A percentile compares a stretch with the other conserved stretches of the same genome.
Evolutionary conservation across 495 filamentous ascomycete species (phyloP).

Genomic region (Podospora appendiculata): DNA sequence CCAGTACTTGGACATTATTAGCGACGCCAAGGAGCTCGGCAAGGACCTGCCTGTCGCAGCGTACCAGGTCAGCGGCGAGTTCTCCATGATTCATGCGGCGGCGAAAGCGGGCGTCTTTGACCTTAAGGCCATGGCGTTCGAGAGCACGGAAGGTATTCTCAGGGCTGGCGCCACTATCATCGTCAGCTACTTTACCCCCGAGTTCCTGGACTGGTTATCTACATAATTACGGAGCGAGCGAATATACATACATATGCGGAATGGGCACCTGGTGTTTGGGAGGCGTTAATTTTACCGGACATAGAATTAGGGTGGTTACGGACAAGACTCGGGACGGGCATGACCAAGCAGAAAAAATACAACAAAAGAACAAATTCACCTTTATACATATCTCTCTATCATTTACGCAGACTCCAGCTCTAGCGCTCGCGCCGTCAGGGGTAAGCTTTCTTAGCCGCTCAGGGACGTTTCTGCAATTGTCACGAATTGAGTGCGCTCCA

Average conservation of each 20-base stretch:
- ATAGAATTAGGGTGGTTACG: not conserved
- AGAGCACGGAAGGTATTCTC: conserved; percentile 85
- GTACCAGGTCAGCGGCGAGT: conserved; percentile 96
- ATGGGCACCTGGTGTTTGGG: conserved; percentile 2
- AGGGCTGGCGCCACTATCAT: conserved; percentile 89
- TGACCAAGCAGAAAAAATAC: not conserved
- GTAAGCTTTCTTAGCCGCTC: no score
- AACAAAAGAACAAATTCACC: not conserved
- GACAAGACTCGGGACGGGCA: not conserved
- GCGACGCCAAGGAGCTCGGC: conserved; percentile 88
- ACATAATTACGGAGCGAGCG: conserved; percentile 13
- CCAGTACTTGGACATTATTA: conserved; percentile 92
- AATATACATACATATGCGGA: conserved; percentile 1
- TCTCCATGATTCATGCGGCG: conserved; percentile 93
- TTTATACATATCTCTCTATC: not conserved
- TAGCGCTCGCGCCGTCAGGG: no score
- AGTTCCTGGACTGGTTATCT: conserved; percentile 81
- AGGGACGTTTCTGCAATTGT: no score
- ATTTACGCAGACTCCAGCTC: not conserved
- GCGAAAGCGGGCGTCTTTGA: conserved; percentile 98
- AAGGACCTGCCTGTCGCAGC: conserved; percentile 85
- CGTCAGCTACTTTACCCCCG: conserved; percentile 87
- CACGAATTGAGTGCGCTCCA: no score
- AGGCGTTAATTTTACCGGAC: conserved; percentile 3
- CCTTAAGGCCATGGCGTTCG: conserved; percentile 89